Conservation (phyloP, 768 basidiomycete genomes). For the Xerocomellus dryophilus region DNA sequence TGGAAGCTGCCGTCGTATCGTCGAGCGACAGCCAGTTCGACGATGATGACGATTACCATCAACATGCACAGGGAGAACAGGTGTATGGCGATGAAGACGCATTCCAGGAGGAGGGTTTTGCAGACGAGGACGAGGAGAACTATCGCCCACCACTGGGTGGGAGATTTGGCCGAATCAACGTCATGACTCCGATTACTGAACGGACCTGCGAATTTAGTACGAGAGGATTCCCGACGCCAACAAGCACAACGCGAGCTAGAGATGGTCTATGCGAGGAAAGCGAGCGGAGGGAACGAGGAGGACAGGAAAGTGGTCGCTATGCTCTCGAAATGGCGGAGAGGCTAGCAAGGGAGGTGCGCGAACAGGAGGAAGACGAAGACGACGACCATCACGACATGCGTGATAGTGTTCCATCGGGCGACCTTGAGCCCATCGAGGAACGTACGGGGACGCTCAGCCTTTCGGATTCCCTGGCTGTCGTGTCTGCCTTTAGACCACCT, state of each 20-base stretch:
- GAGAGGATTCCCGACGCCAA: constrained; percentile 37
- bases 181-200: constrained; percentile 98
- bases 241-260: constrained; percentile 50
- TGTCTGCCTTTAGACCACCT: constrained; percentile 64
- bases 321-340: constrained; percentile 56
- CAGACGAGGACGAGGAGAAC: constrained; percentile 32
- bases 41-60: constrained; percentile 28
- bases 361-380: constrained; percentile 24
- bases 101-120: constrained; percentile 27
- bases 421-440: constrained; percentile 46
- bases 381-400: constrained; percentile 7
- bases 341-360: constrained; percentile 49
- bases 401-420: constrained; percentile 4
- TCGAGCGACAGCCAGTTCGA: constrained; percentile 34
- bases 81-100: constrained; percentile 25
- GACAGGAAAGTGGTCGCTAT: constrained; percentile 36
- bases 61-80: constrained; percentile 7
- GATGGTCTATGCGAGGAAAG: constrained; percentile 21
- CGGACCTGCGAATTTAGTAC: constrained; percentile 85
- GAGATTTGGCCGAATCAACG: constrained; percentile 77
- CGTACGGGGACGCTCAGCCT: constrained; percentile 64
- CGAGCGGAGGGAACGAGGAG: constrained; percentile 19
- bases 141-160: constrained; percentile 57
- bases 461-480: constrained; percentile 57
- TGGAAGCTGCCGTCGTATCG: constrained; percentile 25